Evolutionary conservation across 352 stramenopile species (phyloP).

Genomic region (Globisporangium abappressorium): DNA sequence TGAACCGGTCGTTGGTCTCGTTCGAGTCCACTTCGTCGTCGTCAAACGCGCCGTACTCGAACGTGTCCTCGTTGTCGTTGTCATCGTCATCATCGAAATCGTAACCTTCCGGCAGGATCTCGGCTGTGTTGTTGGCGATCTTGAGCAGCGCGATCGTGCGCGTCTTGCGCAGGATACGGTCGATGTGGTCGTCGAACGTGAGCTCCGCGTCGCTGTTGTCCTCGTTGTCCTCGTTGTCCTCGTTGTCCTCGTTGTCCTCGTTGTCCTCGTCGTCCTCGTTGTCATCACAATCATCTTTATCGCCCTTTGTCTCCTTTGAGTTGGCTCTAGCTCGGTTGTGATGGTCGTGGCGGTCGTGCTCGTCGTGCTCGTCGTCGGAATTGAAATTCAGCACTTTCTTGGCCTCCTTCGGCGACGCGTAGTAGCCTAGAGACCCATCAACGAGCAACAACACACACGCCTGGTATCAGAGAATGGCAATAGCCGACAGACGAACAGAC

Average conservation of each 20-base stretch:
- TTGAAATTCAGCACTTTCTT: conserved; percentile 47
- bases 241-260: conserved; percentile 9
- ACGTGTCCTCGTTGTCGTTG: conserved; percentile 11
- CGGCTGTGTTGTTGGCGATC: conserved; percentile 72
- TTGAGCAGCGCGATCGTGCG: conserved; percentile 66
- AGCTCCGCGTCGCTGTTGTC: conserved; percentile 18
- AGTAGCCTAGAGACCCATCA: conserved; percentile 36
- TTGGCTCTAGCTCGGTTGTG: not conserved
- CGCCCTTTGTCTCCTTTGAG: not conserved
- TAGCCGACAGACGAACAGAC: not conserved
- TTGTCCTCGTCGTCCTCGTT: conserved; percentile 10
- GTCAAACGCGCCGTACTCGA: conserved; percentile 16
- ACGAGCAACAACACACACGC: not conserved
- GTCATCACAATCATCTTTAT: conserved; percentile 5
- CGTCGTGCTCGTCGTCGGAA: conserved; percentile 40
- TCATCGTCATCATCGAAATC: conserved; percentile 39
- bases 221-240: conserved; percentile 8
- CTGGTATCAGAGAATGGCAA: not conserved
- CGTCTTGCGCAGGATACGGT: conserved; percentile 59
- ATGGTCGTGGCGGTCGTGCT: not conserved
- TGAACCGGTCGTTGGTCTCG: conserved; percentile 13
- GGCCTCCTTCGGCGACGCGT: conserved; percentile 29
- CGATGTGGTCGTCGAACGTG: conserved; percentile 68
- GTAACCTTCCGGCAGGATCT: conserved; percentile 41
- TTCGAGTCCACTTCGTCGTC: conserved; percentile 15